These are phyloP conservation scores for Fusarium circinatum DNA, from an alignment of 2,329 filamentous ascomycete genomes.

Conservation along the genomic window DNA sequence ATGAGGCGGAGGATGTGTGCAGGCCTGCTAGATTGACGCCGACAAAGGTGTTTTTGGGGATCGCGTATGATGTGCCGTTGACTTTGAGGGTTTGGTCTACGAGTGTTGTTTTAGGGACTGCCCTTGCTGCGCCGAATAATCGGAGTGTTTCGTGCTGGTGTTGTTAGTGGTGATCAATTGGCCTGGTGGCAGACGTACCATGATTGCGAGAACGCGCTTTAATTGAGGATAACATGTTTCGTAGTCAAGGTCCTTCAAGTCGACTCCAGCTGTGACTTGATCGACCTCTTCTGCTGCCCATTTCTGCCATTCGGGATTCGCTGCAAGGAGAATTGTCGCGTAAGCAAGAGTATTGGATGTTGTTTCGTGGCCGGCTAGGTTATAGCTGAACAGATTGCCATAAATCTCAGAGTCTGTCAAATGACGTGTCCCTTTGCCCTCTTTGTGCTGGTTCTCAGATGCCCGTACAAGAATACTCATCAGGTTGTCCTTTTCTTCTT, in stretches of 20 bases:
- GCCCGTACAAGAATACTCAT: slow-evolving; percentile 37
- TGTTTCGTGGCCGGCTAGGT: slow-evolving; percentile 63
- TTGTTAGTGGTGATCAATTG: not conserved
- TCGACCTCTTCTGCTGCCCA: slow-evolving; percentile 55
- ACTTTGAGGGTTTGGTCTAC: slow-evolving; percentile 25
- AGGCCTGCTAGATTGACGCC: slow-evolving; percentile 34
- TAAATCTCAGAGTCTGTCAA: slow-evolving; percentile 57
- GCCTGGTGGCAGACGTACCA: not conserved
- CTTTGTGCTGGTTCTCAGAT: slow-evolving; percentile 18
- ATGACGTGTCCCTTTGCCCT: slow-evolving; percentile 20
- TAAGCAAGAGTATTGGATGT: slow-evolving; percentile 58
- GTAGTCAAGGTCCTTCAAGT: slow-evolving; percentile 29
- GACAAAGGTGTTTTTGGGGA: slow-evolving; percentile 31
- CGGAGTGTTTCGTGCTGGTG: slow-evolving; percentile 32
- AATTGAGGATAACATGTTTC: slow-evolving; percentile 33
- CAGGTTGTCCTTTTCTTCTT: slow-evolving; percentile 20
- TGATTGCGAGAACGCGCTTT: slow-evolving; percentile 33
- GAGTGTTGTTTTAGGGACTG: slow-evolving; percentile 31
- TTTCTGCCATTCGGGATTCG: slow-evolving; percentile 55
- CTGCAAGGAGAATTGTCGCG: slow-evolving; percentile 55
- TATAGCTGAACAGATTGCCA: slow-evolving; percentile 60
- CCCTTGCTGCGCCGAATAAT: slow-evolving; percentile 32
- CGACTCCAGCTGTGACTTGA: slow-evolving; percentile 16
- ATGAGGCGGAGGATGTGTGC: slow-evolving; percentile 28
- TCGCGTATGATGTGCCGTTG: slow-evolving; percentile 27